Base-by-base conservation (phyloP, 192 early-diverging fungal genomes). In the Thamnidium elegans region DNA sequence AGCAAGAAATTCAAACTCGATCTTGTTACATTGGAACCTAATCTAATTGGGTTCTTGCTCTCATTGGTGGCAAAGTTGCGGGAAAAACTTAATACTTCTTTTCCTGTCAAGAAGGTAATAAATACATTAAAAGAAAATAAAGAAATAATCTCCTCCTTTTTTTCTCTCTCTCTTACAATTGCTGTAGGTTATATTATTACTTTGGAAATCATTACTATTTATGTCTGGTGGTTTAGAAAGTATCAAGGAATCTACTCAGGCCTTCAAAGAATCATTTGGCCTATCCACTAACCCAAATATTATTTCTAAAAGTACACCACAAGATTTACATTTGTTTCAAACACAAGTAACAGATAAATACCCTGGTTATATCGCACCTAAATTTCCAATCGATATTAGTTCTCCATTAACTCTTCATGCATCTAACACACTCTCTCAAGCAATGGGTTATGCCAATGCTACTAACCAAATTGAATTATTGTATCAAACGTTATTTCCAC, bases 161-260 rank as follows among this genome's bases (percentile, higher is more conserved):
- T n/a, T n/a, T n/a, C n/a, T n/a, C n/a, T n/a, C n/a, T n/a, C n/a
- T n/a, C n/a, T n/a, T n/a, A n/a, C n/a, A n/a, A n/a, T n/a, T n/a
- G 47, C 56, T 7, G 11, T 6, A 91, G 86, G 72, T 92, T 36
- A 59, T 89, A 7, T 66, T 90, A 3, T 64, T 91, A 30, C 71
- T 89, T 0, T 90, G 86, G 86, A 92, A 91, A 73, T 78, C 85
- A 13, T 54, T 92, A 17, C 54, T 86, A 19, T 64, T 74, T 13
- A 85, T 82, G 30, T 56, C 90, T 13, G 90, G 90, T 8, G 79
- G 77, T 32, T 55, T 77, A 21, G 71, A 81, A 13, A 70, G 78
- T 15, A 74, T 91, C 15, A 68, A 59, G 8, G 50, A 59, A 36
- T 66, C 88, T 31, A 89, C 85, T 56, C 67, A 72, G 34, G 68